These are phyloP conservation scores for Talaromyces marneffei DNA, from an alignment of 2,329 filamentous ascomycete genomes.

Conservation along the genomic window DNA sequence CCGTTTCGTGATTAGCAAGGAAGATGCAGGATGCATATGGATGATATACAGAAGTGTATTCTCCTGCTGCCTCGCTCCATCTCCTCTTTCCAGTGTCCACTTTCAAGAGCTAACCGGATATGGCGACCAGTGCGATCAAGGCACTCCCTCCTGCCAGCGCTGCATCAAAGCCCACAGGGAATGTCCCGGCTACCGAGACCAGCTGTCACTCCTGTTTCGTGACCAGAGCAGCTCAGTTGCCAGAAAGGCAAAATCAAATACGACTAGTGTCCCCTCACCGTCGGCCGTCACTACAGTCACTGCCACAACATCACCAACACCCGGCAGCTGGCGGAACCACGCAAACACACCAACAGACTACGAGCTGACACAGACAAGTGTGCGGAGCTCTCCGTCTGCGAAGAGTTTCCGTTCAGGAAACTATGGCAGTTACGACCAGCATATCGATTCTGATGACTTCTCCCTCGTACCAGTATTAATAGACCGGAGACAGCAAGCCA, in stretches of 20 bases:
- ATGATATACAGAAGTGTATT: not conserved
- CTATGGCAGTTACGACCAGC: slow-evolving; percentile 7
- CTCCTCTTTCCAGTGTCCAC: not conserved
- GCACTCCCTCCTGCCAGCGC: slow-evolving; percentile 56
- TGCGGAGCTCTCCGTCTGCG: not conserved
- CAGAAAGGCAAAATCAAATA: slow-evolving; percentile 48
- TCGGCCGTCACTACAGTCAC: not conserved
- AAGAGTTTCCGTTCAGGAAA: not conserved
- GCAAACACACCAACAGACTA: not conserved
- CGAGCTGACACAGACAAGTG: not conserved
- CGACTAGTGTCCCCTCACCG: not conserved
- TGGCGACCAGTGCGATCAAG: slow-evolving; percentile 53
- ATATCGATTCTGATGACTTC: not conserved
- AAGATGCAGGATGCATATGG: not conserved
- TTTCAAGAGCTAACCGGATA: slow-evolving; percentile 9
- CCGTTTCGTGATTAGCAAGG: not conserved
- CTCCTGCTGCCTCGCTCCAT: not conserved
- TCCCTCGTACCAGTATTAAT: not conserved
- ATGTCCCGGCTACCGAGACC: slow-evolving; percentile 60
- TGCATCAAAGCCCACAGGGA: slow-evolving; percentile 55
- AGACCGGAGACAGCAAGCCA: slow-evolving; percentile 22
- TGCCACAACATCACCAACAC: not conserved
- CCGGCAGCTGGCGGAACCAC: not conserved
- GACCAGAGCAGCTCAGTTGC: slow-evolving; percentile 61
- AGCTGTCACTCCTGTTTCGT: slow-evolving; percentile 60